Evolutionary conservation across 169 alveolate genomes (phyloP), one percentile per base, ranked within the genome.

Genomic region (Amoebophrya sp.): DNA sequence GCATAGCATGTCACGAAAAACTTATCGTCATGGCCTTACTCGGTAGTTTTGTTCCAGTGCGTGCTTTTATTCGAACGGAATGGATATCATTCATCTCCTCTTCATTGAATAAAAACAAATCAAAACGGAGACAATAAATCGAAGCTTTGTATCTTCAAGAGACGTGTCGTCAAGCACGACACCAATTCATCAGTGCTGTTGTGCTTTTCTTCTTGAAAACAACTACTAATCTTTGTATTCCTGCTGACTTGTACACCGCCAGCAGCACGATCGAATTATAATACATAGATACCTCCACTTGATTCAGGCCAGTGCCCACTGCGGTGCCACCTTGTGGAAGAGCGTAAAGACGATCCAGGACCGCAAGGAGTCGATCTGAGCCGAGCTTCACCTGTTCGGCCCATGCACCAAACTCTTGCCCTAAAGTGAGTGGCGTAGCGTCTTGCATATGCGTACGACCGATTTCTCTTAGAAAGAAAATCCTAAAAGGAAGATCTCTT

Each of bases 291-390:
- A 97, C 98, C 23, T 90, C 90, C 78, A 95, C 95, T 33, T 97
- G 94, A 93, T 97, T 97, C 12, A 97, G 36, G 78, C 99, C 99
- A 34, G 99, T 97, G 47, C 99, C 99, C 26, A 97, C 98, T 14
- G 99, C 99, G 41, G 99, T 97, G 54, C 98, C 98, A 39, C 99
- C 99, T 95, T 96, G 96, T 83, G 98, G 98, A 24, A 97, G 93
- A 90, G 93, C 93, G 40, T 93, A 94, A 40, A 96, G 95, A 33
- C 94, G 96, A 29, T 94, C 94, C 34, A 97, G 91, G 0, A 95
- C 94, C 36, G 93, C 89, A 93, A 96, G 92, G 54, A 96, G 92
- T 93, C 98, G 96, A 93, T 93, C 89, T 6, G 94, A 83, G 26
- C 95, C 93, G 34, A 93, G 54, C 92, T 95, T 95, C 47, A 92